Conservation (phyloP, 2,329 filamentous ascomycete species). For the Helminthosporium solani region DNA sequence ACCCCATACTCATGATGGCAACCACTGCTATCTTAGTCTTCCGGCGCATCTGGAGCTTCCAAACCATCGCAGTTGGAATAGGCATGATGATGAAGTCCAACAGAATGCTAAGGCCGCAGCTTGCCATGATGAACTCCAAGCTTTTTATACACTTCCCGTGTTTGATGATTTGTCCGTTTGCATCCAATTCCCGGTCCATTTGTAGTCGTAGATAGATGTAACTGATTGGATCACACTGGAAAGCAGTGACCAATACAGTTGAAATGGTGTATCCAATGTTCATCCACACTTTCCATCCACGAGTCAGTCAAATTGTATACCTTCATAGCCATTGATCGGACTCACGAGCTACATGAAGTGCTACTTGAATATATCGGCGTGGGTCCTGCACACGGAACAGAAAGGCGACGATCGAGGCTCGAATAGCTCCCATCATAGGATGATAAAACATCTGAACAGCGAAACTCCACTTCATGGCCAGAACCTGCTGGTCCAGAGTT, state of each 20-base stretch:
- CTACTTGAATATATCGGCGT: conserved; percentile 28
- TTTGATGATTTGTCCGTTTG: conserved; percentile 26
- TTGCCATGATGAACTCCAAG: conserved; percentile 35
- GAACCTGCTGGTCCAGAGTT: conserved; percentile 28
- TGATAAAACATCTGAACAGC: conserved; percentile 43
- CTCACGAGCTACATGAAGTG: conserved; percentile 34
- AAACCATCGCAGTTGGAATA: conserved; percentile 47
- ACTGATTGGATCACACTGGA: conserved; percentile 37
- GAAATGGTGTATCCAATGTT: conserved; percentile 38
- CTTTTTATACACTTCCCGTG: conserved; percentile 38
- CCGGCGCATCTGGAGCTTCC: conserved; percentile 45
- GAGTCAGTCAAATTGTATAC: conserved; percentile 2
- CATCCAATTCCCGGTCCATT: conserved; percentile 31
- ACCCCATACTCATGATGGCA: conserved; percentile 37
- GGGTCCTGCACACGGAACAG: conserved; percentile 40
- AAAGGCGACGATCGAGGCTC: conserved; percentile 42
- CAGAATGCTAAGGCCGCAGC: conserved; percentile 38
- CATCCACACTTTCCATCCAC: conserved; percentile 27
- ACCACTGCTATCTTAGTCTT: conserved; percentile 39
- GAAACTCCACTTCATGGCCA: conserved; percentile 35
- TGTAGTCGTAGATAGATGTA: conserved; percentile 31
- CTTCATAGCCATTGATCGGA: not conserved
- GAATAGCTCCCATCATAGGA: conserved; percentile 39
- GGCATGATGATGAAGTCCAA: conserved; percentile 45
- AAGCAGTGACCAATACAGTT: conserved; percentile 37